phyloP scores from a whole-genome alignment of 371 early-diverging fungal genomes.

The Mortierella sp. region DNA sequence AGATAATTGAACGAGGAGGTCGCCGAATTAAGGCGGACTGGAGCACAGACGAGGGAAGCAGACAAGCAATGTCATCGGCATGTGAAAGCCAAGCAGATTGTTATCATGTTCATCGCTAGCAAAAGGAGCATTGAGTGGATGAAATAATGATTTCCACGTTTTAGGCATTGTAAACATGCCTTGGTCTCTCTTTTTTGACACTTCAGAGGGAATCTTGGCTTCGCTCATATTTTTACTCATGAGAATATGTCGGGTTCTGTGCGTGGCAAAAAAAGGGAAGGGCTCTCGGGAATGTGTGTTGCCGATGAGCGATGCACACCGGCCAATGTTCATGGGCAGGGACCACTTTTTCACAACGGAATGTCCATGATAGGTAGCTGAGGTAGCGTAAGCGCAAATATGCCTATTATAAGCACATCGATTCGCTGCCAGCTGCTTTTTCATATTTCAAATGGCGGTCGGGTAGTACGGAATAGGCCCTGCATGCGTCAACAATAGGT shows the following conservation, averaged over 20 bases:
- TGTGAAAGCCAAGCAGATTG: neutral
- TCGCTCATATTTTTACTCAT: neutral
- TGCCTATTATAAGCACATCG: neutral
- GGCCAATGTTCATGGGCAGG: neutral
- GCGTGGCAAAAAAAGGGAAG: neutral
- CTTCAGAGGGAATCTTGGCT: neutral
- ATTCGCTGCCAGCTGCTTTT: no score
- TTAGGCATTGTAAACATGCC: no score
- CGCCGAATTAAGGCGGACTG: no score
- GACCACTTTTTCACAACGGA: neutral
- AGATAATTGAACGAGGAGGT: no score
- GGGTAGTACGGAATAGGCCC: slow-evolving; percentile 10
- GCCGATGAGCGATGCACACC: neutral
- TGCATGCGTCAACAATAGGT: neutral
- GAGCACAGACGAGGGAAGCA: neutral
- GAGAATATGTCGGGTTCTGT: neutral
- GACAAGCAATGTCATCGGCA: neutral
- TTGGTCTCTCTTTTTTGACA: neutral
- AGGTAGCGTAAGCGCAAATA: neutral
- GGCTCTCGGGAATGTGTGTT: neutral
- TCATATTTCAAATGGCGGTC: no score
- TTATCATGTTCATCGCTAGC: neutral
- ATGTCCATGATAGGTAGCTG: neutral
- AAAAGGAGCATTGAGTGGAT: neutral
- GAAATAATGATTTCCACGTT: neutral